These are phyloP conservation scores for Aurantiochytrium sp. DNA, from an alignment of 108 stramenopile species.

Conservation along the genomic window DNA sequence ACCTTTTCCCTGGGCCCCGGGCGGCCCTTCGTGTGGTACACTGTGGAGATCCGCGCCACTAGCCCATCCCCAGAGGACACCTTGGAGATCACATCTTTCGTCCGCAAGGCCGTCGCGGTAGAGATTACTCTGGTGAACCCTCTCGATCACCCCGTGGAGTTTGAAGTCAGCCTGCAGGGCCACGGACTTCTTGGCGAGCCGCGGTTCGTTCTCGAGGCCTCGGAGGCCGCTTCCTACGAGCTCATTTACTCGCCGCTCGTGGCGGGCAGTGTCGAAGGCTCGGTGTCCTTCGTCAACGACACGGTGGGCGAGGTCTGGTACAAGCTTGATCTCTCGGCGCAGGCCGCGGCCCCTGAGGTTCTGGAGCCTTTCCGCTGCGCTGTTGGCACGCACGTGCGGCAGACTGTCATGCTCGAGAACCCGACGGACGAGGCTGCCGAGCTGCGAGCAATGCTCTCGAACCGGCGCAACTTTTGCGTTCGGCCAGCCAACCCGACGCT, in stretches of 20 bases:
- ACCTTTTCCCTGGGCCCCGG: slow-evolving; percentile 49
- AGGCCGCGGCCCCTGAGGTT: slow-evolving; percentile 41
- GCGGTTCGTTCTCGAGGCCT: slow-evolving; percentile 41
- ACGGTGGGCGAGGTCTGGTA: slow-evolving; percentile 64
- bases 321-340: slow-evolving; percentile 44
- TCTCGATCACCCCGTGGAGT: slow-evolving; percentile 44
- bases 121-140: slow-evolving; percentile 56
- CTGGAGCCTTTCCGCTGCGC: slow-evolving; percentile 36
- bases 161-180: slow-evolving; percentile 49
- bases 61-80: slow-evolving; percentile 49
- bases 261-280: slow-evolving; percentile 40
- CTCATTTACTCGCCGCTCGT: slow-evolving; percentile 57
- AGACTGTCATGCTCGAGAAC: slow-evolving; percentile 50
- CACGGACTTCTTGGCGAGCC: slow-evolving; percentile 52
- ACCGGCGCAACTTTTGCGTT: slow-evolving; percentile 50
- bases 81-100: slow-evolving; percentile 39
- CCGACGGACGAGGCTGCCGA: slow-evolving; percentile 44
- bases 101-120: slow-evolving; percentile 50
- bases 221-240: slow-evolving; percentile 47
- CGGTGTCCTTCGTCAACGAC: slow-evolving; percentile 50
- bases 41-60: slow-evolving; percentile 45
- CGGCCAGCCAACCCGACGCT: slow-evolving; percentile 33
- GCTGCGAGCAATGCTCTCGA: slow-evolving; percentile 34
- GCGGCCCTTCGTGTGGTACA: slow-evolving; percentile 48
- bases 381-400: slow-evolving; percentile 35